phyloP scores from a whole-genome alignment of 805 yeast species.

The Spathaspora passalidarum region DNA sequence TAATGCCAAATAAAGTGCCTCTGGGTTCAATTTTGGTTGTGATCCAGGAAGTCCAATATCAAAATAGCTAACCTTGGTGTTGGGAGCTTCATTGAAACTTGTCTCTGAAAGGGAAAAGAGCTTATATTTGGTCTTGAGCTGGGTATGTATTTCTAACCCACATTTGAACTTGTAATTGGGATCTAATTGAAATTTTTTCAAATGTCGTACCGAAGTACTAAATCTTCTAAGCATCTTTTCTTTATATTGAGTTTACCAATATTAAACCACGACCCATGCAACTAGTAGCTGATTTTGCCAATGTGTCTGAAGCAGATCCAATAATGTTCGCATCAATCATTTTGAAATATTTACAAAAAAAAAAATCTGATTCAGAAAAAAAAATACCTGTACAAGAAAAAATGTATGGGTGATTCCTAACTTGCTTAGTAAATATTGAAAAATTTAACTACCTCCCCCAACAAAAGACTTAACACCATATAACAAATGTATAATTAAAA shows the following conservation, averaged over 20 bases:
- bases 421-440: not conserved
- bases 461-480: not conserved
- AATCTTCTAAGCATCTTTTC: conserved; percentile 1
- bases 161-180: conserved; percentile 55
- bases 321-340: not conserved
- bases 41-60: conserved; percentile 93
- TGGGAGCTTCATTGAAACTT: conserved; percentile 53
- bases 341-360: not conserved
- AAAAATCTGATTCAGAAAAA: not conserved
- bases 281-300: no score
- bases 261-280: no score
- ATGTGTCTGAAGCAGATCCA: not conserved
- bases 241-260: no score
- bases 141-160: conserved; percentile 94
- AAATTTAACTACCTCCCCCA: not conserved
- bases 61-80: conserved; percentile 67
- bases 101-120: conserved; percentile 65
- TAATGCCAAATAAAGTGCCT: conserved; percentile 68
- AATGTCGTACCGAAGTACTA: conserved; percentile 4
- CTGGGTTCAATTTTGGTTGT: conserved; percentile 76
- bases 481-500: not conserved
- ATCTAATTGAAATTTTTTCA: conserved; percentile 38
- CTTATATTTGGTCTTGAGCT: conserved; percentile 68
- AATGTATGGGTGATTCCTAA: not conserved
- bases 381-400: not conserved